Conservation (phyloP, 805 yeast species). For the Yamadazyma sp. region DNA sequence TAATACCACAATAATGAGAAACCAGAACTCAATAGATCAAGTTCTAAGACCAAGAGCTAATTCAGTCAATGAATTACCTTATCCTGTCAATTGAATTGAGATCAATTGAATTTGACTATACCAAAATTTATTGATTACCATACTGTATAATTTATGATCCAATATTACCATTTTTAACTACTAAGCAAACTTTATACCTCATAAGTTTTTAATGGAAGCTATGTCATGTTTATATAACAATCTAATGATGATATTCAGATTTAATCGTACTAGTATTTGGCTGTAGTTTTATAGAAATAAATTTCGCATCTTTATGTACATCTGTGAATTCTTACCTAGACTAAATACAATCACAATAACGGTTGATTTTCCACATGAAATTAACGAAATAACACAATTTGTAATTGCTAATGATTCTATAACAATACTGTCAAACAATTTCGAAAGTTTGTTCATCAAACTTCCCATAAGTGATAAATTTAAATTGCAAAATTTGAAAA, state of each 20-base stretch:
- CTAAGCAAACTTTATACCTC: no score
- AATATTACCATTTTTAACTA: no score
- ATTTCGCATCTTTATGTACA: conserved; percentile 16
- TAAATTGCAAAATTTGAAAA: conserved; percentile 1
- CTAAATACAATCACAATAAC: conserved; percentile 16
- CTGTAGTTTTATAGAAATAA: background rate
- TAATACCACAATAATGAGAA: conserved; percentile 5
- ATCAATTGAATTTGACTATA: no score
- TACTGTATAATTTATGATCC: no score
- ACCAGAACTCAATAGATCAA: conserved; percentile 9
- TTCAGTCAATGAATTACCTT: conserved; percentile 9
- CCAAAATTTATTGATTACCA: no score
- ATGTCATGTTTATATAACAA: no score
- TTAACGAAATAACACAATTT: background rate
- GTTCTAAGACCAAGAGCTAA: conserved; percentile 8
- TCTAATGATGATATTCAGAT: no score
- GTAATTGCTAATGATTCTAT: background rate
- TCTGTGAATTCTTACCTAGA: conserved; percentile 23
- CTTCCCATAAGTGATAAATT: conserved; percentile 3
- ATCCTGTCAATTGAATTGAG: conserved; percentile 5
- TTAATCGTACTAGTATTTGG: no score
- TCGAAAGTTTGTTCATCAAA: no score
- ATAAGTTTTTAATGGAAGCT: no score
- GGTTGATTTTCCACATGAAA: conserved; percentile 2
- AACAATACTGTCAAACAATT: background rate